These are phyloP conservation scores for Rosa lucieae DNA, from an alignment of 306 rosid genomes.

Conservation along the genomic window DNA sequence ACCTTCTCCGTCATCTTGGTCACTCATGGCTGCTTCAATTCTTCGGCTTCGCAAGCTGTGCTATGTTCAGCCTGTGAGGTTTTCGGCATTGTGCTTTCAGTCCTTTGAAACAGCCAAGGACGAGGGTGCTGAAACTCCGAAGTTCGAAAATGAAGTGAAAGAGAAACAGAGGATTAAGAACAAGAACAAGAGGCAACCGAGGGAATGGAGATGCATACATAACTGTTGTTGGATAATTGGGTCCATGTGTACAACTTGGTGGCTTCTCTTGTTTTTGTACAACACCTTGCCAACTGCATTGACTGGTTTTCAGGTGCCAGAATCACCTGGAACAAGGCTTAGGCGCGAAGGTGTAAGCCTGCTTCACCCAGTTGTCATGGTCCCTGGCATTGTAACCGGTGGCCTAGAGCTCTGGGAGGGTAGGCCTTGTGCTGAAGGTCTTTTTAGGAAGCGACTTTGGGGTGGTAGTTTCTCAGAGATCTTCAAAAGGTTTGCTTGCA, in stretches of 20 bases:
- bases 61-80: constrained; percentile 31
- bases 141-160: constrained; percentile 20
- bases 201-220: constrained; percentile 56
- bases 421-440: constrained; percentile 62
- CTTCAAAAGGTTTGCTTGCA: constrained; percentile 51
- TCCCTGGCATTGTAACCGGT: constrained; percentile 60
- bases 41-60: constrained; percentile 40
- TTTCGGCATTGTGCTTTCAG: constrained; percentile 13
- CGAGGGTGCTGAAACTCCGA: neutral
- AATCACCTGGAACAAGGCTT: constrained; percentile 62
- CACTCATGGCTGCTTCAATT: constrained; percentile 47
- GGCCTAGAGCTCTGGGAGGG: constrained; percentile 83
- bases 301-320: constrained; percentile 44
- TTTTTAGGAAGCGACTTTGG: constrained; percentile 68
- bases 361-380: constrained; percentile 56
- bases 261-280: constrained; percentile 58
- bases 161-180: constrained; percentile 18
- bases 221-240: constrained; percentile 65
- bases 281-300: constrained; percentile 37
- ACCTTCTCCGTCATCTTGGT: neutral
- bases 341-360: constrained; percentile 50
- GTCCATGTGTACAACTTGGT: constrained; percentile 58
- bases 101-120: constrained; percentile 22
- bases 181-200: constrained; percentile 24
- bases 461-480: constrained; percentile 65